Evolutionary conservation across 176 grass and related monocot species (phyloP).

Genomic region (Canna indica): DNA sequence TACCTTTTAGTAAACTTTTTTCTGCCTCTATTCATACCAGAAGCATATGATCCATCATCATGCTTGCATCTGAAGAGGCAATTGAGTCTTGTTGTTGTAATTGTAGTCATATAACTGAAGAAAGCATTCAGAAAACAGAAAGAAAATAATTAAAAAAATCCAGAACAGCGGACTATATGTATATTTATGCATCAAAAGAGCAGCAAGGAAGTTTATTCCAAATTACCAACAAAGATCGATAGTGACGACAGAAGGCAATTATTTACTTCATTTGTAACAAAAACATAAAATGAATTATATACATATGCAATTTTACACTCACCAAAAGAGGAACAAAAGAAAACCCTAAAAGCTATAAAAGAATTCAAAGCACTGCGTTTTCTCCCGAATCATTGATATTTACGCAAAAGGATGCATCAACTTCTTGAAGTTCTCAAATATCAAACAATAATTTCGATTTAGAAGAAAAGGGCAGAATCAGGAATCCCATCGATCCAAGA

Average conservation of each 20-base stretch:
- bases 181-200: background rate
- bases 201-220: background rate
- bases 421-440: background rate
- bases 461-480: background rate
- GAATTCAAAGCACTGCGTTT: background rate
- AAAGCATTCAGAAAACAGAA: background rate
- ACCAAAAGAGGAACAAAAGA: background rate
- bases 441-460: background rate
- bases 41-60: conserved; percentile 1
- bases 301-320: background rate
- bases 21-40: conserved; percentile 2
- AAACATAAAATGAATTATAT: background rate
- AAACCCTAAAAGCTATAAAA: background rate
- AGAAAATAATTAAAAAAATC: background rate
- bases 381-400: background rate
- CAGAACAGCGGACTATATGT: background rate
- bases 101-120: background rate
- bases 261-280: background rate
- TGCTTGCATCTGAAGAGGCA: conserved; percentile 19
- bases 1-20: background rate
- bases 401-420: background rate
- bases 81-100: background rate
- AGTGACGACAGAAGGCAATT: background rate
- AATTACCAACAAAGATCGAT: background rate
- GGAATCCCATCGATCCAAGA: background rate